Conservation (phyloP, 1,284 basidiomycete species). For the Sanghuangporus weigelae region DNA sequence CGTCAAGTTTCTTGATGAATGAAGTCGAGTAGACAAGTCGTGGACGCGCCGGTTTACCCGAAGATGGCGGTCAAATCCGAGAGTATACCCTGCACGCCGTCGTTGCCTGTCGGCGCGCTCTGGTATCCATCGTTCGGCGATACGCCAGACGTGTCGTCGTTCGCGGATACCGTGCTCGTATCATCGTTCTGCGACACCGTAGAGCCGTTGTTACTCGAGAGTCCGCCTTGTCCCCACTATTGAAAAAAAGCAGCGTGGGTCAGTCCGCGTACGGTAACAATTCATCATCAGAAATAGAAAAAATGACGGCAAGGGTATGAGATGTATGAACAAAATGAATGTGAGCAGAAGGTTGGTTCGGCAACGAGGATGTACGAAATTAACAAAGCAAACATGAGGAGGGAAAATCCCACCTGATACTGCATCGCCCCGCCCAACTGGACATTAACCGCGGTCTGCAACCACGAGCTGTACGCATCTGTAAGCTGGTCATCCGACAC, state of each 20-base stretch:
- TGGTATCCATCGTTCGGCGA: constrained; percentile 65
- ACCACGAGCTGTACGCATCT: constrained; percentile 49
- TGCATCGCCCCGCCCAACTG: constrained; percentile 49
- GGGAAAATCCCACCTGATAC: constrained; percentile 45
- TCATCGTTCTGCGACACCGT: constrained; percentile 29
- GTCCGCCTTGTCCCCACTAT: constrained; percentile 52
- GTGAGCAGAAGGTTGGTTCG: background rate
- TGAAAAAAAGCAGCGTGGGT: background rate
- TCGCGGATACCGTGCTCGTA: constrained; percentile 30
- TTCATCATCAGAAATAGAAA: background rate
- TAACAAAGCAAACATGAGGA: background rate
- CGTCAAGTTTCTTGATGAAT: too few relatives aligned
- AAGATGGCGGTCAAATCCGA: constrained; percentile 12
- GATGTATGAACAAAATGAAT: too few relatives aligned
- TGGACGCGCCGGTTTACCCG: background rate
- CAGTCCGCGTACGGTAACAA: background rate
- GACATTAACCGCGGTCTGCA: constrained; percentile 32
- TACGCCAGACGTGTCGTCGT: constrained; percentile 32
- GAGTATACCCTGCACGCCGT: constrained; percentile 10
- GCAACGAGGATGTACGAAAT: background rate
- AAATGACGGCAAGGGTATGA: background rate
- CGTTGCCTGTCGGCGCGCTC: constrained; percentile 26
- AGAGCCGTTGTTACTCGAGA: constrained; percentile 31
- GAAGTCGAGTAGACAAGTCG: background rate
- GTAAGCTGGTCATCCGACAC: constrained; percentile 47